Conservation (phyloP, 108 stramenopile species). For the Nitzschia sp. region DNA sequence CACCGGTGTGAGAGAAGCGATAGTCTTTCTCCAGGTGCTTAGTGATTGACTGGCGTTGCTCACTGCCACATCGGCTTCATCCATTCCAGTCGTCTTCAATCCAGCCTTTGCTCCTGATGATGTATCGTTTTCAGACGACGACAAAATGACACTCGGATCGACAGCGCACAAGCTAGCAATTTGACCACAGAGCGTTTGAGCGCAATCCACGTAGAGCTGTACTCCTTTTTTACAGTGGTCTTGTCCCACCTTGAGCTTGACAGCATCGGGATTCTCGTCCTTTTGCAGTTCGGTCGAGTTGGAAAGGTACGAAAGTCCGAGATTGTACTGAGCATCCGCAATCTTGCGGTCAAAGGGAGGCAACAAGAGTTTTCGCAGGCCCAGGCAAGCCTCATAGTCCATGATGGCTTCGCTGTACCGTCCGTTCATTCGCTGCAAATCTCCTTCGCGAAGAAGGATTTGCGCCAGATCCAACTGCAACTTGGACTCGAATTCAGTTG, state of each 20-base stretch:
- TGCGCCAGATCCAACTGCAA: conserved; percentile 68
- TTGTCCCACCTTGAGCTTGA: conserved; percentile 6
- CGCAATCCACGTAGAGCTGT: conserved; percentile 62
- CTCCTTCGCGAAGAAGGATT: conserved; percentile 71
- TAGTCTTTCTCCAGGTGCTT: conserved; percentile 1
- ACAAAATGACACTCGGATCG: conserved; percentile 50
- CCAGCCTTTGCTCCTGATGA: conserved; percentile 10
- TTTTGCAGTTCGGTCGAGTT: conserved; percentile 31
- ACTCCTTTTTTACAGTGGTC: conserved; percentile 48
- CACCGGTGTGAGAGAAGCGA: background rate
- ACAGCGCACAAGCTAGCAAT: conserved; percentile 59
- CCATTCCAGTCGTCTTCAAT: conserved; percentile 31
- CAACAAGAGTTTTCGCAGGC: conserved; percentile 28
- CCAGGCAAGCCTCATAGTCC: conserved; percentile 62
- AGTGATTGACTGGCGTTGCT: conserved; percentile 20
- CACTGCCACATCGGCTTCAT: conserved; percentile 9
- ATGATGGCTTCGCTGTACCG: conserved; percentile 48
- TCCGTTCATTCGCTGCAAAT: conserved; percentile 74
- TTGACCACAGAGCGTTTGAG: conserved; percentile 55
- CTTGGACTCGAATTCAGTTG: conserved; percentile 8
- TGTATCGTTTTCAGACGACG: background rate
- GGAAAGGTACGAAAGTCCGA: conserved; percentile 58
- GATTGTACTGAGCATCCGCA: conserved; percentile 66
- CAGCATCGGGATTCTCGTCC: conserved; percentile 20
- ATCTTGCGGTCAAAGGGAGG: conserved; percentile 65